phyloP scores from a whole-genome alignment of 2,329 filamentous ascomycete species.

The Talaromyces sp. region DNA sequence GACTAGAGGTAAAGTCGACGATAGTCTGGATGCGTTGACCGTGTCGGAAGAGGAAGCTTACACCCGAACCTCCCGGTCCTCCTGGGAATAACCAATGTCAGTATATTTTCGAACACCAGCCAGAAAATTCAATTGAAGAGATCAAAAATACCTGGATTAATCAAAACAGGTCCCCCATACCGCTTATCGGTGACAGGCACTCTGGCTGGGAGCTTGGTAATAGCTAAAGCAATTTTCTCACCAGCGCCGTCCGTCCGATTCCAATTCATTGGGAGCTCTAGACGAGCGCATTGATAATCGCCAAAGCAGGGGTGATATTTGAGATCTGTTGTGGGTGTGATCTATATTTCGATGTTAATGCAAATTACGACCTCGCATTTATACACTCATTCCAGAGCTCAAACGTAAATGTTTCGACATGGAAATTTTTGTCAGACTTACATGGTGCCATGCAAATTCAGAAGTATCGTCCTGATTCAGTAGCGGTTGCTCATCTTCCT shows the following conservation, averaged over 20 bases:
- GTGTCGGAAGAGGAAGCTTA: conserved; percentile 23
- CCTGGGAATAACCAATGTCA: neutral
- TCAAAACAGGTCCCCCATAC: conserved; percentile 39
- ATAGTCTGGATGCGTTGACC: conserved; percentile 30
- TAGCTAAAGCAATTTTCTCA: conserved; percentile 10
- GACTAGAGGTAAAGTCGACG: conserved; percentile 22
- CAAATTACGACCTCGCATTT: neutral
- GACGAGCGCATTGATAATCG: conserved; percentile 12
- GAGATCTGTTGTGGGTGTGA: neutral
- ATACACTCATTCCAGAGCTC: neutral
- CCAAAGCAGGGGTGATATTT: conserved; percentile 6
- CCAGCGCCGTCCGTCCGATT: conserved; percentile 15
- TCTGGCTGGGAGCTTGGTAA: conserved; percentile 14
- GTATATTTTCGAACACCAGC: neutral
- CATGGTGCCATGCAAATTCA: conserved; percentile 12
- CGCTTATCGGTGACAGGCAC: conserved; percentile 27
- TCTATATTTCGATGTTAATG: neutral
- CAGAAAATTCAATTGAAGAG: neutral
- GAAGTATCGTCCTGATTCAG: neutral
- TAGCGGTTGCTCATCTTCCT: neutral
- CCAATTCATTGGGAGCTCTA: conserved; percentile 16
- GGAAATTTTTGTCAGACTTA: neutral
- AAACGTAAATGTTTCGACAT: neutral
- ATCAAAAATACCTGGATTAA: conserved; percentile 37
- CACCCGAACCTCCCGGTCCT: conserved; percentile 13